phyloP scores from a whole-genome alignment of 2,329 filamentous ascomycete genomes.

The Cephalotrichum gorgonifer region DNA sequence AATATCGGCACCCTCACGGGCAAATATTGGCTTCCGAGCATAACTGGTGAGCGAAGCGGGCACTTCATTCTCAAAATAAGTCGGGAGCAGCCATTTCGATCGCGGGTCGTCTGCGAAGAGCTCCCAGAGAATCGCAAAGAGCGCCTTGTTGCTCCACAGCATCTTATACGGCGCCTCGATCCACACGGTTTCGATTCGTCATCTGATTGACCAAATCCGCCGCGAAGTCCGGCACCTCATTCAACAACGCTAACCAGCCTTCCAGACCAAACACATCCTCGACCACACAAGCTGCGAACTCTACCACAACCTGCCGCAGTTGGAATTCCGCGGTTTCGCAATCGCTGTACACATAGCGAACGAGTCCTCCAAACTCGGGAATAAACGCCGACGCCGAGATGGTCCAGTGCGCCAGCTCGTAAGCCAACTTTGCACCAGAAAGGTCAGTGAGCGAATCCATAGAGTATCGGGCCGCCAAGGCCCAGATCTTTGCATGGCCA shows the following conservation, averaged over 20 bases:
- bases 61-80: background rate
- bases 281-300: background rate
- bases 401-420: background rate
- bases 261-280: background rate
- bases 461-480: background rate
- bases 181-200: background rate
- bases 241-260: background rate
- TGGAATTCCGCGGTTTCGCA: background rate
- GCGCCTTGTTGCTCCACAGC: background rate
- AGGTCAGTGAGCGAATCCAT: background rate
- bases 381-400: background rate
- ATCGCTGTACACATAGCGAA: background rate
- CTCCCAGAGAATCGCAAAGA: background rate
- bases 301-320: background rate
- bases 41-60: background rate
- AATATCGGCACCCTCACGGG: background rate
- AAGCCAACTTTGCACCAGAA: background rate
- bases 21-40: background rate
- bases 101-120: background rate
- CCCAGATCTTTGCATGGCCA: background rate
- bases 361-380: background rate
- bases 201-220: background rate
- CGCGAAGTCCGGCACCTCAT: background rate
- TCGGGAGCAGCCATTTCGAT: background rate
- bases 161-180: background rate